These are phyloP conservation scores for Fusarium humuli DNA, from an alignment of 2,329 filamentous ascomycete species.

Conservation along the genomic window DNA sequence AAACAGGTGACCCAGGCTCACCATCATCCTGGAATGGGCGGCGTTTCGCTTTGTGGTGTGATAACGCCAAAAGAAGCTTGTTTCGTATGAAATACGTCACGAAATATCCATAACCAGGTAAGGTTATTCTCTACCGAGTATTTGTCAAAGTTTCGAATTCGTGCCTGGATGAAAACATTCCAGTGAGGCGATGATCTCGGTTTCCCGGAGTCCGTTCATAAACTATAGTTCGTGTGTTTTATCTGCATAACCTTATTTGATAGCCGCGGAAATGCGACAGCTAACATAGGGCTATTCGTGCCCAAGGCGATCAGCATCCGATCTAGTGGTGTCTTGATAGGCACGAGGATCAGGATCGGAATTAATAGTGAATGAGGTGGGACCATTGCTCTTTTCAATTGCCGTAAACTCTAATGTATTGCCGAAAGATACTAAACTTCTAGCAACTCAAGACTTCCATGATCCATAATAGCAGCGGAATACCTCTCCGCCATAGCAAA, in stretches of 20 bases:
- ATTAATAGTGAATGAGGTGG: neutral
- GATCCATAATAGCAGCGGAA: neutral
- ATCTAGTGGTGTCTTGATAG: accelerated
- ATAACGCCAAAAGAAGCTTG: neutral
- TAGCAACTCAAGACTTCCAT: neutral
- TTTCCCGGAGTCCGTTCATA: neutral
- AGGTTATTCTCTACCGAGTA: neutral
- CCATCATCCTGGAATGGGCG: neutral
- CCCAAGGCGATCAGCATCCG: neutral
- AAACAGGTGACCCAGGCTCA: neutral
- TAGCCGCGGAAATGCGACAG: neutral
- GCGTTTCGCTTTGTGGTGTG: neutral
- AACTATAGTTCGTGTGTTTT: neutral
- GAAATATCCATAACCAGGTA: accelerated
- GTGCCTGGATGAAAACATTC: neutral
- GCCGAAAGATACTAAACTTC: neutral
- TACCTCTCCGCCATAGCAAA: constrained; percentile 5
- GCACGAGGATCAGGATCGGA: neutral
- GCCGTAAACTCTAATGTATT: neutral
- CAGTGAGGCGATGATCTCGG: neutral
- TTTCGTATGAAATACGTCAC: neutral
- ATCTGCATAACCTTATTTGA: neutral
- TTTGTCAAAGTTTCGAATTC: neutral
- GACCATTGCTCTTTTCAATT: neutral
- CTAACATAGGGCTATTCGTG: neutral